Evolutionary conservation across 2,329 filamentous ascomycete species (phyloP).

Genomic region (Pyrenophora seminiperda): DNA sequence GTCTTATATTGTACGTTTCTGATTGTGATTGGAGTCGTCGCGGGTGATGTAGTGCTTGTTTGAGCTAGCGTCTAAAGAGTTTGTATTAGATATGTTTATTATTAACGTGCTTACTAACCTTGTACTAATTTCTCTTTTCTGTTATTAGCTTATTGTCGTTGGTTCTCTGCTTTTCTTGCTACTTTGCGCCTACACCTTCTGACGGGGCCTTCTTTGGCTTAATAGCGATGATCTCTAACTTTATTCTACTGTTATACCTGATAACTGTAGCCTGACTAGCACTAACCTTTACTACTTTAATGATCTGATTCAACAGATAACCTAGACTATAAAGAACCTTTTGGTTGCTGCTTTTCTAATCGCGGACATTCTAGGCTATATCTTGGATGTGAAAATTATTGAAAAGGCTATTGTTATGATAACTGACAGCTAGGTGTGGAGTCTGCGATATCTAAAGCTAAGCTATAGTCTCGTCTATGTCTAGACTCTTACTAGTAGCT

Average conservation of each 20-base stretch:
- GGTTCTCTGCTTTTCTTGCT: slow-evolving; percentile 26
- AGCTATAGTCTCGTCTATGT: slow-evolving; percentile 43
- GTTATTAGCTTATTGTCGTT: not conserved
- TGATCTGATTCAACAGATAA: slow-evolving; percentile 15
- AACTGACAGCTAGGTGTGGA: slow-evolving; percentile 52
- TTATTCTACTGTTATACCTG: slow-evolving; percentile 8
- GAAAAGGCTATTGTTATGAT: slow-evolving; percentile 49
- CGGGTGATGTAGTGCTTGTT: not conserved
- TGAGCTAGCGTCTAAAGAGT: not conserved
- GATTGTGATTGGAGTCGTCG: slow-evolving; percentile 10
- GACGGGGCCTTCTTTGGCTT: slow-evolving; percentile 4
- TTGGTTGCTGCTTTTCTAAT: slow-evolving; percentile 18
- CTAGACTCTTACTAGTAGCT: slow-evolving; percentile 36
- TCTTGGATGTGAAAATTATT: slow-evolving; percentile 8
- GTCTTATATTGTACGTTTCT: slow-evolving; percentile 11
- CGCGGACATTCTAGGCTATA: slow-evolving; percentile 7
- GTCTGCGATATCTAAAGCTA: slow-evolving; percentile 57
- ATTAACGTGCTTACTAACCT: not conserved
- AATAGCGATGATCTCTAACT: slow-evolving; percentile 2
- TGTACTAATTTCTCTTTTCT: not conserved
- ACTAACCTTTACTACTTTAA: slow-evolving; percentile 9
- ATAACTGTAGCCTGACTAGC: slow-evolving; percentile 11
- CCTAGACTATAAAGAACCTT: slow-evolving; percentile 12
- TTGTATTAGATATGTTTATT: not conserved
- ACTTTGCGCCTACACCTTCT: slow-evolving; percentile 11